Evolutionary conservation across 371 early-diverging fungal genomes (phyloP), one percentile per base, ranked within the genome.

Genomic region (Rhizomucor pusillus): DNA sequence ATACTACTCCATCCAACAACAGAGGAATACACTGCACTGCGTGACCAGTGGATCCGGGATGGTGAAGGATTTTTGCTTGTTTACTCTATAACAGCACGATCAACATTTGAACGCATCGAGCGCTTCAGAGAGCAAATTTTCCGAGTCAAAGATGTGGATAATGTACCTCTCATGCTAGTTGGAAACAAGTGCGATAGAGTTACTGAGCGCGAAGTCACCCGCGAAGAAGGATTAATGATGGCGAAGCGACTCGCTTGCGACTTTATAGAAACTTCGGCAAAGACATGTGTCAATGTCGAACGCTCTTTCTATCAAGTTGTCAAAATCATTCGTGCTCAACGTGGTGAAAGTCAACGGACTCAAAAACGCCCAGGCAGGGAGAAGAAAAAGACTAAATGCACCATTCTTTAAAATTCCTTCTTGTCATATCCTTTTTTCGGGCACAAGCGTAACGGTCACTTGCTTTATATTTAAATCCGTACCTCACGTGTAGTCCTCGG

Each of bases 31-130:
- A 87, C 88, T 11, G 89, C 87, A 20, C 80, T 96, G 37, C 85
- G 94, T 57, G 96, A 96, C 68, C 94, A 94, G 73, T 96, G 93
- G 93, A 94, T 95, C 62, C 83, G 87, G 47, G 91, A 90, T 66
- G 94, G 94, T 47, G 92, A 93, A 70, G 94, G 91, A 5, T 93
- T 93, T 70, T 52, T 93, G 44, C 73, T 91, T 13, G 92, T 91
- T 18, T 93, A 92, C 65, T 89, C 90, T n/a, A 92, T 92, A 56
- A 89, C 91, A 16, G 77, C 88, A 49, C 79, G 89, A 47, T 84
- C 85, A 14, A 87, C 93, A 7, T 93, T 90, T 67, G 90, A 91
- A 58, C 84, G 89, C 24, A 83, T 91, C 48, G 82, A 84, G 60
- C 71, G 83, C 41, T 91, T 93, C 77, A 72, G 81, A 34, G 85